Conservation (phyloP, 805 yeast species). For the Candida golubevii region DNA sequence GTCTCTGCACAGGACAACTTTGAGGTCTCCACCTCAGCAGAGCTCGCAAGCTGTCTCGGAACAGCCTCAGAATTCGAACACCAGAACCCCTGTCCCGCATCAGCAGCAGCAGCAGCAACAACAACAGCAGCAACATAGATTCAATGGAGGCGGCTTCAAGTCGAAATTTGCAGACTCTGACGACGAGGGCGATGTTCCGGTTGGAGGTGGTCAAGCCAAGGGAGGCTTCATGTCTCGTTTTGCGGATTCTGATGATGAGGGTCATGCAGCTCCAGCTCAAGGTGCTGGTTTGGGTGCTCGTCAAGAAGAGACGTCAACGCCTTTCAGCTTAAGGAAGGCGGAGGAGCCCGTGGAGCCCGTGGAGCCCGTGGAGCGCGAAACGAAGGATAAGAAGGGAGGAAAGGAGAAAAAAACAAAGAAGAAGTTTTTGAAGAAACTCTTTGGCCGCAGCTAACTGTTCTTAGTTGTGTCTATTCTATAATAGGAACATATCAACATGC, state of each 20-base stretch:
- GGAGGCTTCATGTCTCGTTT: conserved; percentile 25
- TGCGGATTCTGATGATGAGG: conserved; percentile 29
- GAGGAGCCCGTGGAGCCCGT: conserved; percentile 8
- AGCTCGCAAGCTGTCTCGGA: not conserved
- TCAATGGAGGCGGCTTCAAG: conserved; percentile 26
- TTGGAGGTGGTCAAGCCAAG: conserved; percentile 6
- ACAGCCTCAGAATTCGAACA: not conserved
- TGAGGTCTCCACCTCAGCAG: conserved; percentile 6
- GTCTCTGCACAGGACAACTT: conserved; percentile 5
- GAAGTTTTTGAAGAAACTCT: conserved; percentile 37
- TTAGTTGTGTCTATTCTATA: too few species aligned
- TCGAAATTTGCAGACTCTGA: conserved; percentile 65
- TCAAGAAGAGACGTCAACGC: too few species aligned
- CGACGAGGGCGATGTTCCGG: conserved; percentile 38
- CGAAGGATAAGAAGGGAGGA: conserved; percentile 6
- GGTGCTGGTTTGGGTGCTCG: not conserved
- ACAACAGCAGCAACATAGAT: not conserved
- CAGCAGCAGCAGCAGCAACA: not conserved
- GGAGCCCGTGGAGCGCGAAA: conserved; percentile 8
- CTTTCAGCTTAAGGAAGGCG: conserved; percentile 9
- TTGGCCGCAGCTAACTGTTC: conserved; percentile 24
- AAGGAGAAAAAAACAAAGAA: conserved; percentile 26
- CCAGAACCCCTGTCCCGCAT: not conserved
- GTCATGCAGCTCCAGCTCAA: not conserved
- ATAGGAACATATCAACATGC: too few species aligned